phyloP scores from a whole-genome alignment of 345 rosid species.

The Psidium guajava region DNA sequence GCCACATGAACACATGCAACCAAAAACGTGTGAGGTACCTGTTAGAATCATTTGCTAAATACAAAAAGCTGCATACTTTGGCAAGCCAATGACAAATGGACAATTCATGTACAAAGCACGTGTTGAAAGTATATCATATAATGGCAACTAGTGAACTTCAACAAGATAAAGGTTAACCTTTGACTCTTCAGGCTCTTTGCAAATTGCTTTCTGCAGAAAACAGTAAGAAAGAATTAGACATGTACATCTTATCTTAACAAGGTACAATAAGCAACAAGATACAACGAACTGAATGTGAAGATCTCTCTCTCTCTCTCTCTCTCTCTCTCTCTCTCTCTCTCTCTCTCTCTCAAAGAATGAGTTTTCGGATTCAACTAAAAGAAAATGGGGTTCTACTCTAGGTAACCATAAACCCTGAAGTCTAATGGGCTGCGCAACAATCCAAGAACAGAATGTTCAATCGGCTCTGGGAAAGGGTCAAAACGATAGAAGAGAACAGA shows the following conservation, averaged over 20 bases:
- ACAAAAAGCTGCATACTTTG: not conserved
- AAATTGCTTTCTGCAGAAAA: constrained; percentile 64
- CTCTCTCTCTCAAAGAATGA: not conserved
- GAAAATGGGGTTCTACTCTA: not conserved
- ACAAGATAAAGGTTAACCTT: constrained; percentile 38
- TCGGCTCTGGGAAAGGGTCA: not conserved
- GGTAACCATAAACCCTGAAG: not conserved
- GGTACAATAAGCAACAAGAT: not conserved
- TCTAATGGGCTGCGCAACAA: not conserved
- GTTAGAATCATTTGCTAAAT: not conserved
- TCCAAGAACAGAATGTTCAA: not conserved
- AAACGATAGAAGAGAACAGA: not conserved
- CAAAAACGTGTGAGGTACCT: not conserved
- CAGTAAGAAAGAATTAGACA: not conserved
- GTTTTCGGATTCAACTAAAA: not conserved
- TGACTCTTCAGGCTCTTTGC: constrained; percentile 69
- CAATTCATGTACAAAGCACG: not conserved
- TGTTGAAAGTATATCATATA: not conserved
- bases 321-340: not conserved
- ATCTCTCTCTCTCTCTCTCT: not conserved
- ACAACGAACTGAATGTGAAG: not conserved
- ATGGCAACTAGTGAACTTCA: not conserved
- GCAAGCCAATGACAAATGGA: not conserved
- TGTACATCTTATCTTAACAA: not conserved
- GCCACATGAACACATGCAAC: not conserved